phyloP scores from a whole-genome alignment of 106 monocot species.

The Dactylorhiza incarnata region DNA sequence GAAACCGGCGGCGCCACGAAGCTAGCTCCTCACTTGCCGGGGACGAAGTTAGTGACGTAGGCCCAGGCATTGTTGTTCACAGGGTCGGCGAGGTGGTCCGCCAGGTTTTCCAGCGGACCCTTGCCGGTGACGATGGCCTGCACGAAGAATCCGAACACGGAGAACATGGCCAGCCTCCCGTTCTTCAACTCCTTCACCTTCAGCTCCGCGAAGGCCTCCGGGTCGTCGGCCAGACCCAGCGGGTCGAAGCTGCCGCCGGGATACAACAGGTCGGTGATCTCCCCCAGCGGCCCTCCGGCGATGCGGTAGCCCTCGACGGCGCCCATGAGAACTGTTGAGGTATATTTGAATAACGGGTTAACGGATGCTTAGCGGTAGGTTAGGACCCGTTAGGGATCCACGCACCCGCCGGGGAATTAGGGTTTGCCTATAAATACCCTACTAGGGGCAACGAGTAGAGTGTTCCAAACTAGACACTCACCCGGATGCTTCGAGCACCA shows the following conservation, averaged over 20 bases:
- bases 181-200: constrained; percentile 71
- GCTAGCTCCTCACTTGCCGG: constrained; percentile 23
- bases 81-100: constrained; percentile 25
- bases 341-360: no score
- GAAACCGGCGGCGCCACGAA: no score
- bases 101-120: constrained; percentile 26
- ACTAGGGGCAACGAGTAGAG: no score
- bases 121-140: constrained; percentile 25
- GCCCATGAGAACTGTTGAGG: constrained; percentile 7
- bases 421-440: no score
- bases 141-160: constrained; percentile 53
- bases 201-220: constrained; percentile 56
- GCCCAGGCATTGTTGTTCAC: constrained; percentile 34
- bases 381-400: no score
- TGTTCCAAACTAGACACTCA: no score
- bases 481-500: no score
- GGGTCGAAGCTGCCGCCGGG: constrained; percentile 58
- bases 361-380: no score
- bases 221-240: constrained; percentile 45
- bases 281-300: constrained; percentile 38
- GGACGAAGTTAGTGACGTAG: constrained; percentile 28
- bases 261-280: constrained; percentile 39
- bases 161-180: constrained; percentile 50
- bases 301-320: constrained; percentile 29
- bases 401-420: no score